Base-by-base conservation (phyloP, 805 yeast genomes). In the Ogataea philodendri region DNA sequence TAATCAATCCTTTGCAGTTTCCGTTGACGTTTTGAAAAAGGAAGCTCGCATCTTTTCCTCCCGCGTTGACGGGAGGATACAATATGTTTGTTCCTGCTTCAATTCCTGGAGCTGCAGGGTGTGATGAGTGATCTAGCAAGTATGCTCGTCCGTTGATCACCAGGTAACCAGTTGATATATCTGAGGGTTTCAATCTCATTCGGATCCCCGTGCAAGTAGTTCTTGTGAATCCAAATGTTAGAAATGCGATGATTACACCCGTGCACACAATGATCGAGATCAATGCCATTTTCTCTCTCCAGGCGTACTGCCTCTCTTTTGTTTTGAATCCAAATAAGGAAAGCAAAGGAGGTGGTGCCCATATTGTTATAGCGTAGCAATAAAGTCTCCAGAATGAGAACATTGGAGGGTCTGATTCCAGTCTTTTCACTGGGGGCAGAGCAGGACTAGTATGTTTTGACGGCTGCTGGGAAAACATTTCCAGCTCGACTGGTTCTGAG, bases 231-330 rank as follows among this genome's bases (percentile, higher is more conserved):
- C 97, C 97, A 63, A 90, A 90, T 2, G 96, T 87, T 48, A 90
- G 67, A 57, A 71, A 93, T 1, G 95, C 96, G 24, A 88, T 83
- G 34, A 83, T 58, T 0, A 85, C 77, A 37, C 93, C 97, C 29
- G 84, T 63, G 48, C 73, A 72, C 13, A 82, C 45, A 49, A 90
- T 88, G 36, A 88, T 70, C 1, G 93, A 72, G 27, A 90, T 68
- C 27, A 93, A 69, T 2, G 87, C 97, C 36, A 89, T 83, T 55
- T 90, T 90, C 55, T 93, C 98, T 54, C 98, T 74, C 98, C 98
- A 93, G 0, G 97, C 97, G 68, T 78, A 77, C 57, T 89, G 97
- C 41, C 95, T 76, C 27, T 80, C 89, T 48, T 78, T 76, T 14
- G 83, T 78, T 21, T 74, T 72, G 72, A 90, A 72, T 3, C 97